Percentiles rank a stretch among this genome's conserved stretches.
Conservation (phyloP, 129 eudicot species). For the Ambrosia trifida region DNA sequence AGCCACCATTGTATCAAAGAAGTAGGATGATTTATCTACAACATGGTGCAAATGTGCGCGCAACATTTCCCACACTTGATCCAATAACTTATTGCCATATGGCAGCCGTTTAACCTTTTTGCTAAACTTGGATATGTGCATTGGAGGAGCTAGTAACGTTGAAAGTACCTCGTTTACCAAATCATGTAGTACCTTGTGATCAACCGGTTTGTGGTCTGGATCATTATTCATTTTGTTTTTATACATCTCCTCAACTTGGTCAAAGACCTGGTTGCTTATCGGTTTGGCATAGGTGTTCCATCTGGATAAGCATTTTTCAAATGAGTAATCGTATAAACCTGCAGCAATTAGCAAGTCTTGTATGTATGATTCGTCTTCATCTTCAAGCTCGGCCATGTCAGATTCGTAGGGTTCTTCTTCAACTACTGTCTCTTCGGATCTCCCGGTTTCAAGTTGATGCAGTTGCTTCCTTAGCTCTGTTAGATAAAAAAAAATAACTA, state of each 20-base stretch:
- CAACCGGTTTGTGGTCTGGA: constrained; percentile 25
- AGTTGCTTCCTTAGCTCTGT: constrained; percentile 83
- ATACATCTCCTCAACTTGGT: constrained; percentile 72
- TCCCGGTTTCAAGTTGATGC: constrained; percentile 65
- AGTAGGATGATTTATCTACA: constrained; percentile 39
- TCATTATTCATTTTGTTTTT: constrained; percentile 27
- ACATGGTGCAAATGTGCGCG: constrained; percentile 47
- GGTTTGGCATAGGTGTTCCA: constrained; percentile 80
- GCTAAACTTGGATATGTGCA: constrained; percentile 46
- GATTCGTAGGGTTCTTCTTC: constrained; percentile 55
- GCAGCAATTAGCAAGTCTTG: constrained; percentile 79
- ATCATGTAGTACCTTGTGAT: constrained; percentile 68
- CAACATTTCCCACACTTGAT: constrained; percentile 63
- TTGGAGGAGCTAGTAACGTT: constrained; percentile 54
- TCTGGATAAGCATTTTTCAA: constrained; percentile 52
- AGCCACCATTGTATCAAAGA: constrained; percentile 73
- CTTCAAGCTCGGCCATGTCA: constrained; percentile 62
- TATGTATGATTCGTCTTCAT: constrained; percentile 70
- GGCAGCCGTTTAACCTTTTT: constrained; percentile 42
- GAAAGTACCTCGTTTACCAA: constrained; percentile 83
- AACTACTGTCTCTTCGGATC: constrained; percentile 39
- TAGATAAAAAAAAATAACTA: constrained; percentile 12
- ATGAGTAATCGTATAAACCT: constrained; percentile 68
- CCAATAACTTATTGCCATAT: constrained; percentile 60
- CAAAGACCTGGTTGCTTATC: constrained; percentile 55